phyloP scores from a whole-genome alignment of 495 filamentous ascomycete genomes.

The Penicillium canariense region DNA sequence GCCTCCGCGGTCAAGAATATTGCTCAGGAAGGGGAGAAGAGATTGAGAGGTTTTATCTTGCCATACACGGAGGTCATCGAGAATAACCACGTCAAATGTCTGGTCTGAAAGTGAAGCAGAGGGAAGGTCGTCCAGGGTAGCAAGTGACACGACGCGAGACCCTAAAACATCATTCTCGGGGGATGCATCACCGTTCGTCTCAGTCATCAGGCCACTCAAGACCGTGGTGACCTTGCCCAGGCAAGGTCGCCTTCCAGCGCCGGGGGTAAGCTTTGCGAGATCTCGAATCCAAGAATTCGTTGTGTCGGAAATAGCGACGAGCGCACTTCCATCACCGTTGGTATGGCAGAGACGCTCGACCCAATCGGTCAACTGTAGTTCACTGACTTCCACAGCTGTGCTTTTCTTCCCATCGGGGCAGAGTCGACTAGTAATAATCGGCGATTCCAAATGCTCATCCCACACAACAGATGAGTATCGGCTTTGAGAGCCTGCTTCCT shows the following conservation, averaged over 20 bases:
- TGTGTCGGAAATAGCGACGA: constrained; percentile 8
- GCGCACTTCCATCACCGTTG: constrained; percentile 12
- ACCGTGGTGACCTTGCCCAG: constrained; percentile 12
- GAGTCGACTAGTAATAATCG: constrained; percentile 3
- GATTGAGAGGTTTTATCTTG: background rate
- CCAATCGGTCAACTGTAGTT: constrained; percentile 16
- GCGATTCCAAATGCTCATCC: constrained; percentile 23
- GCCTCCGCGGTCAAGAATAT: constrained; percentile 10
- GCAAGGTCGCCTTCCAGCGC: constrained; percentile 12
- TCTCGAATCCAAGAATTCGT: constrained; percentile 4
- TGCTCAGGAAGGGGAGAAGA: constrained; percentile 2
- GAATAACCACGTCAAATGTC: constrained; percentile 12
- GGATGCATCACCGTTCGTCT: no score
- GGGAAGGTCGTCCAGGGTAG: constrained; percentile 7
- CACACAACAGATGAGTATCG: constrained; percentile 21
- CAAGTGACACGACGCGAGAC: constrained; percentile 1
- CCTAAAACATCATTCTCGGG: background rate
- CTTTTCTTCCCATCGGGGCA: constrained; percentile 2
- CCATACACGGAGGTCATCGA: constrained; percentile 16
- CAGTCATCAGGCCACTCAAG: constrained; percentile 1
- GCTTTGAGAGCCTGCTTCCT: constrained; percentile 9
- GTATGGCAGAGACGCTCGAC: constrained; percentile 22
- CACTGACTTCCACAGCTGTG: constrained; percentile 3
- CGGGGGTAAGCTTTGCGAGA: constrained; percentile 1
- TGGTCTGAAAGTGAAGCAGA: constrained; percentile 8